Conservation (phyloP, 345 rosid genomes). For the Murraya paniculata region DNA sequence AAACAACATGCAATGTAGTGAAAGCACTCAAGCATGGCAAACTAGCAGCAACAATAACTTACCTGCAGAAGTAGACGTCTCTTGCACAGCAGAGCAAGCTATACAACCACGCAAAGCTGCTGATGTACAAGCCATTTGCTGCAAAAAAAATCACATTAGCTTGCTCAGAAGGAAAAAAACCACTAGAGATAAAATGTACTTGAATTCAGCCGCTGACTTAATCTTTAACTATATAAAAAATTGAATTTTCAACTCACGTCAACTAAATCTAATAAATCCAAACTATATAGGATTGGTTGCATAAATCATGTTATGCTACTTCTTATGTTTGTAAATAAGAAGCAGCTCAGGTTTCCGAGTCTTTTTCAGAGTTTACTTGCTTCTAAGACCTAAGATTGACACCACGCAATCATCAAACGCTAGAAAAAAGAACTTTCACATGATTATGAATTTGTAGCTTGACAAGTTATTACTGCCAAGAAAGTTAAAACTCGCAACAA, state of each 20-base stretch:
- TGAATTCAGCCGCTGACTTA: background rate
- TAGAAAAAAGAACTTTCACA: background rate
- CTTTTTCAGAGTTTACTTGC: background rate
- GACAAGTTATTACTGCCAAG: background rate
- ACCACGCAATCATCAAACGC: background rate
- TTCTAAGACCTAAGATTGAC: background rate
- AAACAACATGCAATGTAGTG: background rate
- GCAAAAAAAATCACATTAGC: background rate
- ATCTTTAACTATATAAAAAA: background rate
- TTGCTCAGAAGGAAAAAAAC: background rate
- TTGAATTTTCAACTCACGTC: background rate
- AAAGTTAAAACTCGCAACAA: background rate
- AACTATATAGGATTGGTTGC: background rate
- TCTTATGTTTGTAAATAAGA: background rate
- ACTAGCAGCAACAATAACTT: background rate
- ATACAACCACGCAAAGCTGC: conserved; percentile 30
- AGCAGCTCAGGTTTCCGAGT: background rate
- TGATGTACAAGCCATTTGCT: conserved; percentile 42
- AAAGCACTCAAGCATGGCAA: background rate
- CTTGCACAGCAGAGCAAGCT: conserved; percentile 66
- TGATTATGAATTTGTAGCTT: background rate
- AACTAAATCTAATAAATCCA: background rate
- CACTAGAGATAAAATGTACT: background rate
- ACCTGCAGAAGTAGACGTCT: conserved; percentile 74
- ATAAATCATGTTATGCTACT: background rate